These are phyloP conservation scores for Chaetomiaceae sp. DNA, from an alignment of 2,329 filamentous ascomycete genomes.

Conservation along the genomic window DNA sequence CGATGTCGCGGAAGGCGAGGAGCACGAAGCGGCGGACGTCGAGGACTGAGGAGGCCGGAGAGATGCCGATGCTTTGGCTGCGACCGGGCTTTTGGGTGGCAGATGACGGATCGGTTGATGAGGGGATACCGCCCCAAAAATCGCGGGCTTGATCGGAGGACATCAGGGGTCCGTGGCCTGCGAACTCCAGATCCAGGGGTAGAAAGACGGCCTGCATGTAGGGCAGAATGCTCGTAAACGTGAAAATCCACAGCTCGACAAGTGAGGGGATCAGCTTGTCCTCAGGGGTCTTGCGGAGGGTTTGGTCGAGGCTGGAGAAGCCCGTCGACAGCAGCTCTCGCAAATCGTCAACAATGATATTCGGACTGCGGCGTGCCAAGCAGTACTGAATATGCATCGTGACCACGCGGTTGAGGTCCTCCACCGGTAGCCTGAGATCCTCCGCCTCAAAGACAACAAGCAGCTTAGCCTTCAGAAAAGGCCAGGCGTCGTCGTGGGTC, in stretches of 20 bases:
- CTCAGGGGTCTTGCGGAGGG: slow-evolving; percentile 71
- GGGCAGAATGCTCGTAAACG: slow-evolving; percentile 84
- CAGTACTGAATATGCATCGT: slow-evolving; percentile 73
- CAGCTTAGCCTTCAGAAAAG: slow-evolving; percentile 69
- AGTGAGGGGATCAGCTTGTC: slow-evolving; percentile 85
- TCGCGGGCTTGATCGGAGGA: slow-evolving; percentile 73
- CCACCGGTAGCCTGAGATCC: slow-evolving; percentile 71
- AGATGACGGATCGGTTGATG: slow-evolving; percentile 28
- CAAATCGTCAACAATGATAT: slow-evolving; percentile 70
- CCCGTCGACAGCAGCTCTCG: slow-evolving; percentile 73
- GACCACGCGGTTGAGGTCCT: slow-evolving; percentile 80
- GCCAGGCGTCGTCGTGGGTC: slow-evolving; percentile 76
- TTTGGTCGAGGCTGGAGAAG: slow-evolving; percentile 81
- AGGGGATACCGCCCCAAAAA: slow-evolving; percentile 75
- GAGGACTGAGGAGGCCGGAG: slow-evolving; percentile 52
- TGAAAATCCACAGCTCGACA: slow-evolving; percentile 90
- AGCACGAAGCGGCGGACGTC: slow-evolving; percentile 88
- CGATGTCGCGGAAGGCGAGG: slow-evolving; percentile 78
- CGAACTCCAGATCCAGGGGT: slow-evolving; percentile 88
- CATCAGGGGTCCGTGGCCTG: slow-evolving; percentile 77
- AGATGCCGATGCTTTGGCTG: slow-evolving; percentile 37
- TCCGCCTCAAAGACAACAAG: slow-evolving; percentile 78
- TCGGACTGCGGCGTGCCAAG: slow-evolving; percentile 67
- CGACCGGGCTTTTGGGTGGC: slow-evolving; percentile 28
- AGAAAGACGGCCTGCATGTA: slow-evolving; percentile 96